A percentile compares a stretch with the other conserved stretches of the same genome.
Conservation (phyloP, 2,329 filamentous ascomycete species). For the Elsinoe australis region DNA sequence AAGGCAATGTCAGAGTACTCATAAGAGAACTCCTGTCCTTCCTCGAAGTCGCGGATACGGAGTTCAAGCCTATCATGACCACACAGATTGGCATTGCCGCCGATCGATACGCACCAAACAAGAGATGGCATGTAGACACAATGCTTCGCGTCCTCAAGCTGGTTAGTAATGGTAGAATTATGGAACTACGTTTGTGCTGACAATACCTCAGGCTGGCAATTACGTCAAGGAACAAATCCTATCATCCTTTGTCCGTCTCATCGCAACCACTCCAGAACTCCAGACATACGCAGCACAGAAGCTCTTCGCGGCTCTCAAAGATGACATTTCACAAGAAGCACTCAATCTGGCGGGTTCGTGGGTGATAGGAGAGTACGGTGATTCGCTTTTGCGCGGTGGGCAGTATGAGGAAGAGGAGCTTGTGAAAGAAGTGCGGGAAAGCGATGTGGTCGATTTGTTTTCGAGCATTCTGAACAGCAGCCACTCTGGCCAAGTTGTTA, state of each 20-base stretch:
- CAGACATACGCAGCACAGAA: slow-evolving; percentile 97
- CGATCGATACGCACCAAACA: slow-evolving; percentile 91
- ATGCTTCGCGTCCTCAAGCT: slow-evolving; percentile 90
- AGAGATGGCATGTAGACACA: slow-evolving; percentile 97
- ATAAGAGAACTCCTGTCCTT: slow-evolving; percentile 91
- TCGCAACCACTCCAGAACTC: slow-evolving; percentile 87
- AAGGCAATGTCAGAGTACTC: slow-evolving; percentile 86
- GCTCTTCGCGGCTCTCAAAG: slow-evolving; percentile 80
- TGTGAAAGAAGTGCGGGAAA: slow-evolving; percentile 73
- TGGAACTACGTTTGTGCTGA: background rate
- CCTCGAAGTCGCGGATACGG: slow-evolving; percentile 91
- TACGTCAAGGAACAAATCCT: slow-evolving; percentile 97
- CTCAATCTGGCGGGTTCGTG: slow-evolving; percentile 87
- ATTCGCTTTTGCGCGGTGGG: slow-evolving; percentile 77
- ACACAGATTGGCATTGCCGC: slow-evolving; percentile 96
- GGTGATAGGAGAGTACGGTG: slow-evolving; percentile 96
- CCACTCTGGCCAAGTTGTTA: slow-evolving; percentile 83
- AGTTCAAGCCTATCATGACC: slow-evolving; percentile 98
- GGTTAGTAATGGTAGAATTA: slow-evolving; percentile 24
- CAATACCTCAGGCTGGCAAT: slow-evolving; percentile 59
- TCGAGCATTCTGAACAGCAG: slow-evolving; percentile 86
- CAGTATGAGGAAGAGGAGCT: slow-evolving; percentile 92
- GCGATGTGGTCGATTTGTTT: slow-evolving; percentile 89
- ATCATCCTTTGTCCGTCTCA: slow-evolving; percentile 90
- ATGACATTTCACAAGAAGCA: slow-evolving; percentile 96